A percentile compares a stretch with the other conserved stretches of the same genome.
Conservation (phyloP, 352 stramenopile genomes). For the Globisporangium alternatum region DNA sequence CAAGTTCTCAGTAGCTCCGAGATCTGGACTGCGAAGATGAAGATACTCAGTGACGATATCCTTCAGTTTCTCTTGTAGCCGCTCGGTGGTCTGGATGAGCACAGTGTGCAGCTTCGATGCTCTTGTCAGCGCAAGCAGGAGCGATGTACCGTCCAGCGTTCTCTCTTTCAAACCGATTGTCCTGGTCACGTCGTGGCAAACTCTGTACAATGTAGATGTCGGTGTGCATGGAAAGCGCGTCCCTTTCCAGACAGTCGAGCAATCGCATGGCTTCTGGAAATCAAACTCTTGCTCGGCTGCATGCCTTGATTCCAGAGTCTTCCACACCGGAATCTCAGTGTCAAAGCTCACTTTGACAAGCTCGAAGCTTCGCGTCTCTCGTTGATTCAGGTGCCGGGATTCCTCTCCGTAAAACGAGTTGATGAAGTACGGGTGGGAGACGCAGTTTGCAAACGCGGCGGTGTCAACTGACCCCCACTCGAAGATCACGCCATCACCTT, state of each 20-base stretch:
- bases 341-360: constrained; percentile 69
- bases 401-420: constrained; percentile 67
- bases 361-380: constrained; percentile 59
- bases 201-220: constrained; percentile 22
- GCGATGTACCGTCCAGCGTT: constrained; percentile 37
- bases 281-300: constrained; percentile 14
- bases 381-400: constrained; percentile 38
- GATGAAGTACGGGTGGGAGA: constrained; percentile 77
- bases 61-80: constrained; percentile 21
- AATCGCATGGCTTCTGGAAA: constrained; percentile 25
- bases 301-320: constrained; percentile 33
- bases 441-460: constrained; percentile 41
- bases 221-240: constrained; percentile 28
- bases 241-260: constrained; percentile 38
- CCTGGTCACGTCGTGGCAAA: constrained; percentile 32
- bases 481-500: constrained; percentile 32
- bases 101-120: constrained; percentile 22
- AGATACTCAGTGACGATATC: constrained; percentile 33
- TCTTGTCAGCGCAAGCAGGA: constrained; percentile 33
- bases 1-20: constrained; percentile 38
- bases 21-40: constrained; percentile 36
- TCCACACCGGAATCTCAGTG: constrained; percentile 63
- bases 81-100: constrained; percentile 20
- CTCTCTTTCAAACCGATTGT: constrained; percentile 48
- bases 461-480: constrained; percentile 46